These are phyloP conservation scores for Raphanus hybrid DNA, from an alignment of 441 rosid species.

Conservation along the genomic window DNA sequence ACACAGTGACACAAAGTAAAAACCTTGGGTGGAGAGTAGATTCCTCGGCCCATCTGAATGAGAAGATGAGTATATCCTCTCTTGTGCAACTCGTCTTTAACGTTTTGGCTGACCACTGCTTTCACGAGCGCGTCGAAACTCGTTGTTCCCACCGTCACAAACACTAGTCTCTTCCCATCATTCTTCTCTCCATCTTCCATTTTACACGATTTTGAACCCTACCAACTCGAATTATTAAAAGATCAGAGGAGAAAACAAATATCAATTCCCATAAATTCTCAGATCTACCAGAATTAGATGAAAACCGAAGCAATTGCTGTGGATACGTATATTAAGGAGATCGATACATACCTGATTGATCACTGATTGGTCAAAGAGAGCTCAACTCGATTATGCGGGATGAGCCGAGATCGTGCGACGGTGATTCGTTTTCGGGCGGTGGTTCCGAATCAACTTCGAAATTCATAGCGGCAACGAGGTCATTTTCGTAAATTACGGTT, in stretches of 20 bases:
- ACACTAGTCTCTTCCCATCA: slow-evolving; percentile 53
- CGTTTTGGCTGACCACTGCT: slow-evolving; percentile 57
- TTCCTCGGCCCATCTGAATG: slow-evolving; percentile 89
- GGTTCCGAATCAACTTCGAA: not conserved
- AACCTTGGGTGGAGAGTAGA: slow-evolving; percentile 64
- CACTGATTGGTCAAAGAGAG: not conserved
- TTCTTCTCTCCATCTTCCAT: slow-evolving; percentile 46
- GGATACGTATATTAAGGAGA: not conserved
- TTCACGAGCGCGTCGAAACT: slow-evolving; percentile 78
- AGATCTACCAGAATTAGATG: not conserved
- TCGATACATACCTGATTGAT: not conserved
- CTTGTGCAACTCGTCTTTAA: slow-evolving; percentile 56
- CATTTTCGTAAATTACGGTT: not conserved
- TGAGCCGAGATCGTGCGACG: not conserved
- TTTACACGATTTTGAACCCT: not conserved
- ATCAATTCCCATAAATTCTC: not conserved
- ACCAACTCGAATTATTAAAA: not conserved
- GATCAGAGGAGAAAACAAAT: not conserved
- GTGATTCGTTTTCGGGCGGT: not conserved
- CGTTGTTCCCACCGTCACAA: slow-evolving; percentile 93
- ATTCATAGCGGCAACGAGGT: not conserved
- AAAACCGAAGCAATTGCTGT: not conserved
- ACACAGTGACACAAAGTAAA: slow-evolving; percentile 29
- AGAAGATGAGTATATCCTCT: slow-evolving; percentile 81
- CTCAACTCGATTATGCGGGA: too few relatives aligned